A percentile compares a stretch with the other conserved stretches of the same genome.
Conservation (phyloP, 106 monocot species). For the Phalaenopsis equestris region DNA sequence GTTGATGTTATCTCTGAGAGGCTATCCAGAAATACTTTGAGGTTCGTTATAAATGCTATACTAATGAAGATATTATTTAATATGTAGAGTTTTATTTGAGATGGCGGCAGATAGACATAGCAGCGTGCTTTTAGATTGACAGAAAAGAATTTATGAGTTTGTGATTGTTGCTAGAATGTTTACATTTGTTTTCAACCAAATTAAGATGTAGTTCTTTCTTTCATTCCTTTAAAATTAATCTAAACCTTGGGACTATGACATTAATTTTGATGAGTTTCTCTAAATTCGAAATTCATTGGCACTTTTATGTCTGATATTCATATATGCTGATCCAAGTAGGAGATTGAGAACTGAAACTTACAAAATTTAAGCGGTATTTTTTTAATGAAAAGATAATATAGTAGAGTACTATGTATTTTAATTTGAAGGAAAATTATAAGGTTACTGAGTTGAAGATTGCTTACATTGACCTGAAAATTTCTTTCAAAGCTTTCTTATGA, state of each 20-base stretch:
- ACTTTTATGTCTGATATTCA: not conserved
- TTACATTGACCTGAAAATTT: not conserved
- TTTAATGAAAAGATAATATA: not conserved
- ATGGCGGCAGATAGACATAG: not conserved
- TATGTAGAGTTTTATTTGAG: not conserved
- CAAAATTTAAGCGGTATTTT: not conserved
- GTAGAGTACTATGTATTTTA: not conserved
- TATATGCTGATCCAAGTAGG: not conserved
- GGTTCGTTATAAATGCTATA: not conserved
- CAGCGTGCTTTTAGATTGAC: not conserved
- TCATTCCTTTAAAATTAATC: not conserved
- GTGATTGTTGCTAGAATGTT: not conserved
- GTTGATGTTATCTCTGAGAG: not conserved
- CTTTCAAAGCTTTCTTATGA: not conserved
- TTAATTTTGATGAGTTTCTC: not conserved
- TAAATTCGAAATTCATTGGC: not conserved
- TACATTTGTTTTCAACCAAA: not conserved
- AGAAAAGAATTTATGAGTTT: not conserved
- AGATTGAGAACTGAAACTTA: not conserved
- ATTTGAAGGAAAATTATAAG: not conserved
- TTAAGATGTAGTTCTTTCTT: not conserved
- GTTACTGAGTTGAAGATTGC: not conserved
- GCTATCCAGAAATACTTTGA: constrained; percentile 2
- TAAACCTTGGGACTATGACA: not conserved
- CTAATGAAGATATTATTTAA: not conserved